A percentile compares a stretch with the other conserved stretches of the same genome.
Conservation (phyloP, 495 filamentous ascomycete genomes). For the Aspergillus incahuasiensis region DNA sequence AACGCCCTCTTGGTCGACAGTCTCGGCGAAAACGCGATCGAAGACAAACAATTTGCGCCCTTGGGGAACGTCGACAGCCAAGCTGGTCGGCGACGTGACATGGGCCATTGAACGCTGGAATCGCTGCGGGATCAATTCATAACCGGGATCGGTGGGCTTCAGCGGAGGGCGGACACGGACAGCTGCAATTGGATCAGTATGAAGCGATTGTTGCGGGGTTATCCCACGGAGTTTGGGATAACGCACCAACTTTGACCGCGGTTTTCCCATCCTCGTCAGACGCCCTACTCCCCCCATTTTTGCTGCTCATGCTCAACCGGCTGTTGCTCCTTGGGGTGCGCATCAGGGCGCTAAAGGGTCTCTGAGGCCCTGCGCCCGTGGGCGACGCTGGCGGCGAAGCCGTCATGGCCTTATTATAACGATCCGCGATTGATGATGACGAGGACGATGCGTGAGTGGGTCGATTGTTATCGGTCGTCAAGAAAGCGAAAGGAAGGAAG, state of each 20-base stretch:
- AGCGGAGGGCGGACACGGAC: slow-evolving; percentile 93
- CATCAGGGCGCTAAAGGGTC: slow-evolving; percentile 84
- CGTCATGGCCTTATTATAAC: slow-evolving; percentile 39
- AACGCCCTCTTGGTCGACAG: slow-evolving; percentile 79
- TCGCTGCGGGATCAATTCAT: slow-evolving; percentile 88
- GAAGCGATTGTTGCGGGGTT: not conserved
- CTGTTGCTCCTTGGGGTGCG: slow-evolving; percentile 78
- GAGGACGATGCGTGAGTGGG: slow-evolving; percentile 19
- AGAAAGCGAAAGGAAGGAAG: slow-evolving; percentile 9
- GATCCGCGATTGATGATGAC: slow-evolving; percentile 7
- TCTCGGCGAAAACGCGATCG: slow-evolving; percentile 86
- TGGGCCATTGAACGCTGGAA: slow-evolving; percentile 93
- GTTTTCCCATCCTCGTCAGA: slow-evolving; percentile 94
- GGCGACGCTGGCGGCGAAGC: slow-evolving; percentile 58
- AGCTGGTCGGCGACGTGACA: slow-evolving; percentile 73
- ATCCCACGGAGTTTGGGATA: not conserved
- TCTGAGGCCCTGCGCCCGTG: slow-evolving; percentile 47
- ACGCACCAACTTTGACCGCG: slow-evolving; percentile 99
- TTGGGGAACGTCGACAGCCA: slow-evolving; percentile 85
- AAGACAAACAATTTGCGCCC: slow-evolving; percentile 94
- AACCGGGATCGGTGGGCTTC: slow-evolving; percentile 79
- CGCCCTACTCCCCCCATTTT: slow-evolving; percentile 73
- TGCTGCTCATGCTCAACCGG: slow-evolving; percentile 84
- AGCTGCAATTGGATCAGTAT: slow-evolving; percentile 48
- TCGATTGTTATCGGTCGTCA: slow-evolving; percentile 16